A percentile compares a stretch with the other conserved stretches of the same genome.
Evolutionary conservation across 2,329 filamentous ascomycete species (phyloP).

Genomic region (Aspergillus aculeatinus): DNA sequence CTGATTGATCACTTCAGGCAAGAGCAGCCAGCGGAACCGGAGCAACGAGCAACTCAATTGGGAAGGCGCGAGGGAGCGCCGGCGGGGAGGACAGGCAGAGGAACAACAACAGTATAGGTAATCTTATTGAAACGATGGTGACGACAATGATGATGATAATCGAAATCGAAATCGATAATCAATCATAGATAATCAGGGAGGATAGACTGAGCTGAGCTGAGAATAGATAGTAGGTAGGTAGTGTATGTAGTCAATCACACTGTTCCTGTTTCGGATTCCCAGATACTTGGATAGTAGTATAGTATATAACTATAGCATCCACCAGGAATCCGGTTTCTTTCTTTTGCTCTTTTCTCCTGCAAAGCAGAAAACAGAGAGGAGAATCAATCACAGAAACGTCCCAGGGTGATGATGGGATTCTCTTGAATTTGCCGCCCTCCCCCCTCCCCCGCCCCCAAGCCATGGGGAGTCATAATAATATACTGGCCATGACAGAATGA

Average conservation of each 20-base stretch:
- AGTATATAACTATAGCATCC: too few relatives aligned
- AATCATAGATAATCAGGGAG: neutral
- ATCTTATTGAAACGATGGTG: slow-evolving; percentile 1
- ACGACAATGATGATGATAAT: neutral
- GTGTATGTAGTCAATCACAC: too few relatives aligned
- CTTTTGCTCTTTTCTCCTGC: too few relatives aligned
- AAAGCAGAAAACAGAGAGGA: too few relatives aligned
- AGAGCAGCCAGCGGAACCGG: slow-evolving; percentile 22
- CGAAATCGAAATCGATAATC: neutral
- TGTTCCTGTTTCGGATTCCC: too few relatives aligned
- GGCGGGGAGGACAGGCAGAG: too few relatives aligned
- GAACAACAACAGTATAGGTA: neutral
- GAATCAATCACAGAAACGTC: too few relatives aligned
- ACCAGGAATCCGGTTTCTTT: too few relatives aligned
- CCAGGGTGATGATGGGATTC: too few relatives aligned
- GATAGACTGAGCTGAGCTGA: too few relatives aligned
- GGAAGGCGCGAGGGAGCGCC: neutral
- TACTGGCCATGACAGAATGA: neutral
- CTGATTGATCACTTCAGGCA: slow-evolving; percentile 10
- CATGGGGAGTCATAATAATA: neutral
- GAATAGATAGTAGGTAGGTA: too few relatives aligned
- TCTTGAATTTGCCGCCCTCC: neutral
- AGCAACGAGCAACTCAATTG: slow-evolving; percentile 7
- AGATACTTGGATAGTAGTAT: too few relatives aligned
- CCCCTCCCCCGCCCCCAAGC: neutral